Conservation (phyloP, 257 asterid genomes). For the Fraxinus americana region DNA sequence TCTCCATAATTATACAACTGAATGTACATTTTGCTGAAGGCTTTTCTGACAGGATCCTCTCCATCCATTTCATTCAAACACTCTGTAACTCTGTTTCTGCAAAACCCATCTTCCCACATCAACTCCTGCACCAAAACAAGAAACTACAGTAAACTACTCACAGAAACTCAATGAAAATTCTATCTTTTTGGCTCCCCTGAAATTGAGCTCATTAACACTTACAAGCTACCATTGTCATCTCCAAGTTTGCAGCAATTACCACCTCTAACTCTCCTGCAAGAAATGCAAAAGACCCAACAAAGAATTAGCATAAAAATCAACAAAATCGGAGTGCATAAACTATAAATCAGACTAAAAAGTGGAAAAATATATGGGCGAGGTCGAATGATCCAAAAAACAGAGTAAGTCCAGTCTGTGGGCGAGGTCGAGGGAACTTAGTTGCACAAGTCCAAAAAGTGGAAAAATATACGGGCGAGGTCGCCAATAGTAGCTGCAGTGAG, state of each 20-base stretch:
- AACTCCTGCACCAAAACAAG: conserved; percentile 64
- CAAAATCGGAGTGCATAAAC: conserved; percentile 5
- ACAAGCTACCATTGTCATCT: conserved; percentile 99
- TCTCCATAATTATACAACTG: conserved; percentile 99
- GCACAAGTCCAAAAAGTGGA: too few species aligned
- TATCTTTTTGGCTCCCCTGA: background rate
- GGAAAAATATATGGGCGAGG: conserved; percentile 79
- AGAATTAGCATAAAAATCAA: conserved; percentile 17
- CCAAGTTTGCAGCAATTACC: conserved; percentile 99
- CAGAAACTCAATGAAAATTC: background rate
- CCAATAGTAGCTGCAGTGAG: too few species aligned
- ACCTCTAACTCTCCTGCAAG: conserved; percentile 86
- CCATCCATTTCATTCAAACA: conserved; percentile 85
- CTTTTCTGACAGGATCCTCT: conserved; percentile 87
- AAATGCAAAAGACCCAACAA: conserved; percentile 20
- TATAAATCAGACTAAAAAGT: conserved; percentile 8
- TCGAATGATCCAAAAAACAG: conserved; percentile 99
- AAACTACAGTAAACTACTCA: background rate
- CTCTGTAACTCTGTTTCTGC: conserved; percentile 83
- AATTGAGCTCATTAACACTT: conserved; percentile 36
- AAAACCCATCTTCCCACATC: conserved; percentile 99
- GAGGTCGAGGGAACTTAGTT: too few species aligned
- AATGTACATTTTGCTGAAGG: conserved; percentile 99
- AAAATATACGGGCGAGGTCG: too few species aligned
- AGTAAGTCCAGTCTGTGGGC: conserved; percentile 99